Base-by-base conservation (phyloP, 768 basidiomycete genomes). In the Kwoniella newhampshirensis region DNA sequence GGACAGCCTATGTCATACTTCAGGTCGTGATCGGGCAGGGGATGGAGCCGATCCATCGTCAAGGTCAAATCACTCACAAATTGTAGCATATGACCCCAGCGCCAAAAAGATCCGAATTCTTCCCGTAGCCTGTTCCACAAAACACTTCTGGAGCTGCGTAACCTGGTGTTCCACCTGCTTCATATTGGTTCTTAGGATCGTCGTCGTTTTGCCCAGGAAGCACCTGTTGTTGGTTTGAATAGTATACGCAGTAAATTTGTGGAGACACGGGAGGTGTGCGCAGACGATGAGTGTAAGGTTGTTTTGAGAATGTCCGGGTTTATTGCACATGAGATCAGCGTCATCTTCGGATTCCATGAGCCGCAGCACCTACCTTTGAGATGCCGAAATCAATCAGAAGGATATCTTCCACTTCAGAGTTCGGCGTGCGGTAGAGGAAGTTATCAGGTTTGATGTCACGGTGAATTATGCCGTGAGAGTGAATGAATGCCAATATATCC, bases 381-480 rank as follows among this genome's bases (percentile, higher is more conserved):
- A 67, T 67, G 13, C 66, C 66, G 32, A 67, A 67, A 41, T 67
- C 66, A 36, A 67, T 67, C 21, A 67, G 37, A 1, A 67, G 51
- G 25, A 67, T 41, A 52, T 67, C 66, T 27, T 63, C 59, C 4
- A 64, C 48, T 26, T 52, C 54, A 3, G 56, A 44, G 9, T 58
- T 46, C 11, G 56, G 56, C 8, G 59, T 56, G 6, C 66, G 59
- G 4, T 87, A 88, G 87, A 89, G 92, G 23, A 97, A 85, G 77
- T 98, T 98, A 42, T 91, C 89, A 25, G 94, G 94, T 73, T 98
- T 98, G 80, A 98, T 96, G 78, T 98, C 94, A 58, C 94, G 89
- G 78, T 98, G 94, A 49, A 98, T 96, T 75, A 98, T 96, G 21
- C 93, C 94, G 68, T 96, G 91, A 68, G 87, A 83, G 71, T 98